These are phyloP conservation scores for Paraphaeosphaeria sporulosa DNA, from an alignment of 2,329 filamentous ascomycete genomes.

Conservation along the genomic window DNA sequence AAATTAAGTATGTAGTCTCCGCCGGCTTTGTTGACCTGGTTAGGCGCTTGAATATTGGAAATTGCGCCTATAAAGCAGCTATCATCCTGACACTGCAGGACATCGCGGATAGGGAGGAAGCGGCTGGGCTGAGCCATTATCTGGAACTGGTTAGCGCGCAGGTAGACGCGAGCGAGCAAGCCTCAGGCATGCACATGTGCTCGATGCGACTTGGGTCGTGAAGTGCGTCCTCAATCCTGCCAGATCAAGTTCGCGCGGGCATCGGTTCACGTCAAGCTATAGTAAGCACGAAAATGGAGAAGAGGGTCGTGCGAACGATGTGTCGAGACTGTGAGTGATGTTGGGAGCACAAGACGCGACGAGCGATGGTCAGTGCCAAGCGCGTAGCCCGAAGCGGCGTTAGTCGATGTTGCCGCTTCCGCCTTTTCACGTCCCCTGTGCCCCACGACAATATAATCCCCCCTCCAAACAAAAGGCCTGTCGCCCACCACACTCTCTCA, in stretches of 20 bases:
- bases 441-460: conserved; percentile 45
- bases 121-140: conserved; percentile 7
- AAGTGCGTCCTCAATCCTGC: neutral
- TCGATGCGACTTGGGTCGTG: neutral
- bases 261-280: neutral
- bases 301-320: neutral
- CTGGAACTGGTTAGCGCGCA: conserved; percentile 8
- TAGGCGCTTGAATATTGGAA: conserved; percentile 66
- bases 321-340: neutral
- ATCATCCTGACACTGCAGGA: conserved; percentile 25
- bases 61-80: conserved; percentile 75
- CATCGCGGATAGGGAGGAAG: conserved; percentile 13
- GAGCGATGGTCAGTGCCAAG: conserved; percentile 30
- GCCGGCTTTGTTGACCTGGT: conserved; percentile 55
- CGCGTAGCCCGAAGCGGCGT: conserved; percentile 14
- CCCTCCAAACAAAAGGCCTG: conserved; percentile 42
- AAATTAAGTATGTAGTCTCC: conserved; percentile 57
- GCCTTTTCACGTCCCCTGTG: conserved; percentile 45
- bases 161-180: neutral
- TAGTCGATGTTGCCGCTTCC: conserved; percentile 41
- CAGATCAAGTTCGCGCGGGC: neutral
- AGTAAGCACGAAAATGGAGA: neutral
- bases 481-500: conserved; percentile 23
- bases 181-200: neutral
- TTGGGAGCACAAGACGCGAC: conserved; percentile 1